Evolutionary conservation across 1,284 basidiomycete species (phyloP).

Genomic region (Ganoderma sp.): DNA sequence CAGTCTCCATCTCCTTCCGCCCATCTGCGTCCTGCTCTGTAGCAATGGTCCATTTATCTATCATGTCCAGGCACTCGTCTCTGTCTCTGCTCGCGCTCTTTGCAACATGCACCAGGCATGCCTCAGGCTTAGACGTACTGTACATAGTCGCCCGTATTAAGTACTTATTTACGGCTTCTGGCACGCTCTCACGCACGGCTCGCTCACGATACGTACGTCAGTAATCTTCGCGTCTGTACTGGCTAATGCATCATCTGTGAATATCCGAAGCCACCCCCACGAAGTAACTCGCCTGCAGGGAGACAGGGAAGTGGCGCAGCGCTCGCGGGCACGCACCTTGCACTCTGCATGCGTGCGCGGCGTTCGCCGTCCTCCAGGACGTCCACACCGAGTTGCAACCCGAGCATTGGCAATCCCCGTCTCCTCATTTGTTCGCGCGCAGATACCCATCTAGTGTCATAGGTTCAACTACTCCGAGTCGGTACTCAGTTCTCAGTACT

Average conservation of each 20-base stretch:
- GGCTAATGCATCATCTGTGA: constrained; percentile 1
- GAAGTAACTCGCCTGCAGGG: no score
- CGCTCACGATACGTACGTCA: not conserved
- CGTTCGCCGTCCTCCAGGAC: no score
- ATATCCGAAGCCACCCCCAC: not conserved
- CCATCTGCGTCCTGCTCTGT: not conserved
- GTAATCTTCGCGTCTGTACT: not conserved
- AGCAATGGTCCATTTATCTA: not conserved
- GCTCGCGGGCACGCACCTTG: no score
- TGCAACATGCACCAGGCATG: constrained; percentile 5
- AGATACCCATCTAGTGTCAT: no score
- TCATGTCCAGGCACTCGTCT: constrained; percentile 7
- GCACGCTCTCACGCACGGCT: no score
- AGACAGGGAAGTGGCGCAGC: no score
- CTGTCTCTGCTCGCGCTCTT: not conserved
- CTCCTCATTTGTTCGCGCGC: no score
- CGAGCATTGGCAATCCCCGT: no score
- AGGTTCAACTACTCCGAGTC: no score
- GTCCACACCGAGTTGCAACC: no score
- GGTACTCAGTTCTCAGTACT: no score
- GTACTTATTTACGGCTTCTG: not conserved
- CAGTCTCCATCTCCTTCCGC: not conserved
- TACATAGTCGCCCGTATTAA: not conserved
- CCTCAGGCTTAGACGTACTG: constrained; percentile 9
- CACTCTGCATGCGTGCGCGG: no score